These are phyloP conservation scores for Annona cherimola DNA, from an alignment of 164 flowering plant genomes.

Conservation along the genomic window DNA sequence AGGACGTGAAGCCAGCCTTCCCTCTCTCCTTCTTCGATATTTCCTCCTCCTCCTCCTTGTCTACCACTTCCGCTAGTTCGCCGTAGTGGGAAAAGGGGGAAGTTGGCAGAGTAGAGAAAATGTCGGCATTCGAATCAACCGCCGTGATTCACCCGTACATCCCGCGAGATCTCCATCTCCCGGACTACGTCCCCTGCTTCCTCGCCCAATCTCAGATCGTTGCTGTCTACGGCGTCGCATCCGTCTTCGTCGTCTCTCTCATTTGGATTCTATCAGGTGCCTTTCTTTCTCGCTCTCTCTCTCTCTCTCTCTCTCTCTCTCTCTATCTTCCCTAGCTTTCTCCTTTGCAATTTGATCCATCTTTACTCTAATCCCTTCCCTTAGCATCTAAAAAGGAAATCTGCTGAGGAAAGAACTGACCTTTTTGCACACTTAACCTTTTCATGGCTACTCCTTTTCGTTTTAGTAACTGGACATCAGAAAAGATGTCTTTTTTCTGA, in stretches of 20 bases:
- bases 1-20: not conserved
- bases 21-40: not conserved
- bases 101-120: not conserved
- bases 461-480: not conserved
- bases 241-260: constrained; percentile 48
- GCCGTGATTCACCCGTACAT: constrained; percentile 49
- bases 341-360: not conserved
- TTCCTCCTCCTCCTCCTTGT: not conserved
- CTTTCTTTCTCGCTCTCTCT: not conserved
- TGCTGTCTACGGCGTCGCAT: constrained; percentile 33
- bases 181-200: constrained; percentile 48
- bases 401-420: not conserved
- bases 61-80: not conserved
- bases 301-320: not conserved
- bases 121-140: constrained; percentile 1
- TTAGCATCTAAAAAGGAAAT: not conserved
- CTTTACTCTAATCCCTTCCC: not conserved
- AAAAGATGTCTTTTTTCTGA: too few species aligned
- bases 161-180: constrained; percentile 59
- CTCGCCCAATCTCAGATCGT: constrained; percentile 55
- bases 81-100: not conserved
- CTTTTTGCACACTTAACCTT: not conserved
- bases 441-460: not conserved
- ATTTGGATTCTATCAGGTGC: constrained; percentile 69
- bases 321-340: too few species aligned